These are phyloP conservation scores for Aureobasidium sp. DNA, from an alignment of 2,329 filamentous ascomycete genomes.

Conservation along the genomic window DNA sequence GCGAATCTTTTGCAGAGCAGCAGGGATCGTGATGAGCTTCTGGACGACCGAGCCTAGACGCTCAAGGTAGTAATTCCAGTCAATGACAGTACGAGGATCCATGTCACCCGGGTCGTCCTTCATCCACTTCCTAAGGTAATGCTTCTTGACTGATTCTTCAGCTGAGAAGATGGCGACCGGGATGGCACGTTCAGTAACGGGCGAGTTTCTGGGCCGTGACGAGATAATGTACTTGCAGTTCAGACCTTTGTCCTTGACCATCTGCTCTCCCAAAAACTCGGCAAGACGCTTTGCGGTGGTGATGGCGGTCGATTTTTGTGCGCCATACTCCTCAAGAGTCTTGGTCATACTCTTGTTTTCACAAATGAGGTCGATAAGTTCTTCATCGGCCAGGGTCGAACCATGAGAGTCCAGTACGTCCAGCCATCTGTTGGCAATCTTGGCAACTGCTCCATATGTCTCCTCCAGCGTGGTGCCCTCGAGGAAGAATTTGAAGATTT, in stretches of 20 bases:
- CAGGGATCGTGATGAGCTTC: conserved; percentile 97
- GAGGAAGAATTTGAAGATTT: conserved; percentile 99
- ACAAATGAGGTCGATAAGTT: conserved; percentile 98
- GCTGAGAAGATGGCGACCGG: conserved; percentile 97
- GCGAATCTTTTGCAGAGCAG: conserved; percentile 85
- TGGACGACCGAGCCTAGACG: conserved; percentile 95
- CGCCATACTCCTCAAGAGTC: conserved; percentile 90
- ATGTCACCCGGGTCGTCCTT: conserved; percentile 88
- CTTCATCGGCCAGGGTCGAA: conserved; percentile 84
- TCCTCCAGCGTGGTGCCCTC: conserved; percentile 82
- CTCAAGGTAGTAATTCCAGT: conserved; percentile 97
- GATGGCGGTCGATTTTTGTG: conserved; percentile 97
- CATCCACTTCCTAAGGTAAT: conserved; percentile 90
- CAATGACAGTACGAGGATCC: conserved; percentile 81
- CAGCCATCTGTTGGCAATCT: conserved; percentile 92
- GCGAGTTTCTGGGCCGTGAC: conserved; percentile 73
- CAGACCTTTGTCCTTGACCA: conserved; percentile 98
- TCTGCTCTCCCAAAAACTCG: conserved; percentile 94
- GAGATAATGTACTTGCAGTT: conserved; percentile 99
- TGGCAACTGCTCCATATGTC: conserved; percentile 86
- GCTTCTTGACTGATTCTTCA: conserved; percentile 77
- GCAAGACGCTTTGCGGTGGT: conserved; percentile 92
- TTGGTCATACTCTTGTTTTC: conserved; percentile 99
- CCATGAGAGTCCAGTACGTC: conserved; percentile 90
- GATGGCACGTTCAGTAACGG: conserved; percentile 88